Conservation (phyloP, 108 stramenopile genomes). For the Craspedostauros australis region DNA sequence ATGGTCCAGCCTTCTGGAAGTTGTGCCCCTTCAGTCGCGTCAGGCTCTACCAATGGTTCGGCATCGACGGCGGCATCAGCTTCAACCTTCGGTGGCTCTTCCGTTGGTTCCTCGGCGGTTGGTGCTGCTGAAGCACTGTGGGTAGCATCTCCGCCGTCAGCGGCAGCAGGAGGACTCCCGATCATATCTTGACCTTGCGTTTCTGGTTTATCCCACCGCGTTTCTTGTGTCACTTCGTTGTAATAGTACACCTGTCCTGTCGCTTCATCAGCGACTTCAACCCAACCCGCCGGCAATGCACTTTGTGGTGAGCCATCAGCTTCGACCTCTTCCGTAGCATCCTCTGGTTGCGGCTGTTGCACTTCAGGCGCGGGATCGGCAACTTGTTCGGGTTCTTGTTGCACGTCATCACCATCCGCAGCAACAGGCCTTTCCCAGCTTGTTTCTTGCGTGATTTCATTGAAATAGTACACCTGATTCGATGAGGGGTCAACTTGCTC, state of each 20-base stretch:
- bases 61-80: neutral
- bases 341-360: neutral
- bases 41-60: neutral
- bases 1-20: slow-evolving; percentile 48
- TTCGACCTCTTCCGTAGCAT: neutral
- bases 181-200: no score
- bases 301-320: slow-evolving; percentile 1
- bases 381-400: neutral
- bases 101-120: neutral
- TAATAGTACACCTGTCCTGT: slow-evolving; percentile 43
- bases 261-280: slow-evolving; percentile 30
- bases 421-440: slow-evolving; percentile 28
- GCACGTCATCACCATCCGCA: neutral
- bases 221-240: slow-evolving; percentile 28
- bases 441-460: slow-evolving; percentile 25
- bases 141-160: slow-evolving; percentile 1
- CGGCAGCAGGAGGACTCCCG: no score
- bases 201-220: slow-evolving; percentile 21
- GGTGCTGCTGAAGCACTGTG: slow-evolving; percentile 3
- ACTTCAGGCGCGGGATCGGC: neutral
- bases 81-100: neutral
- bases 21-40: no score
- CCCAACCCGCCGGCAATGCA: slow-evolving; percentile 35
- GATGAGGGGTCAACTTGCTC: slow-evolving; percentile 27
- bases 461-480: slow-evolving; percentile 32